Percentiles rank a stretch among this genome's conserved stretches.
Evolutionary conservation across 306 rosid species (phyloP).

Genomic region (Fagus crenata): DNA sequence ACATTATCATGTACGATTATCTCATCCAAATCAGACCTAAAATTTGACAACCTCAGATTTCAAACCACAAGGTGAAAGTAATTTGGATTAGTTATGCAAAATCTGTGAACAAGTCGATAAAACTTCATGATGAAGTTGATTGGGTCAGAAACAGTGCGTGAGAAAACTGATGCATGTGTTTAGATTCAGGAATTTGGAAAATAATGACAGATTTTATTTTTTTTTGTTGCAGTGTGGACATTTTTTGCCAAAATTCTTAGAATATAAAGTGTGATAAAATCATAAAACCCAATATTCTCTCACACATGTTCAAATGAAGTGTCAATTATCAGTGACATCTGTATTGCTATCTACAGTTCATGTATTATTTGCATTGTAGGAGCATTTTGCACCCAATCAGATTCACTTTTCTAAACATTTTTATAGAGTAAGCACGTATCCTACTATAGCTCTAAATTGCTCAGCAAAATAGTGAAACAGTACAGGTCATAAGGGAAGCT

Average conservation of each 20-base stretch:
- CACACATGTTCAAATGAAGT: neutral
- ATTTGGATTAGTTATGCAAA: neutral
- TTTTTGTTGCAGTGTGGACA: neutral
- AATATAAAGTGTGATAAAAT: neutral
- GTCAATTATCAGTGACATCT: neutral
- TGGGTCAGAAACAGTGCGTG: neutral
- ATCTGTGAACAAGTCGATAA: neutral
- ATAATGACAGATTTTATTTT: neutral
- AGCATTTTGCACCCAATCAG: neutral
- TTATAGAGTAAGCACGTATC: neutral
- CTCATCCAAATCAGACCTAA: neutral
- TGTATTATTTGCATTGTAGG: neutral
- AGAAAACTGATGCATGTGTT: neutral
- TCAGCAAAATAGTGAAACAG: constrained; percentile 18
- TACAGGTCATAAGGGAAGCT: constrained; percentile 8
- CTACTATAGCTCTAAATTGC: constrained; percentile 6
- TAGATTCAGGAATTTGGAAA: neutral
- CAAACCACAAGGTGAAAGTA: neutral
- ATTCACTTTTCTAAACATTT: neutral
- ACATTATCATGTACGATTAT: neutral
- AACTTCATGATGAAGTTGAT: neutral
- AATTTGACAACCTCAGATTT: neutral
- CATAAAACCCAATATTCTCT: neutral
- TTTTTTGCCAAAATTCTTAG: neutral
- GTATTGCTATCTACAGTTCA: neutral